phyloP scores from a whole-genome alignment of 2,329 filamentous ascomycete genomes.

The Laburnicola sp. region DNA sequence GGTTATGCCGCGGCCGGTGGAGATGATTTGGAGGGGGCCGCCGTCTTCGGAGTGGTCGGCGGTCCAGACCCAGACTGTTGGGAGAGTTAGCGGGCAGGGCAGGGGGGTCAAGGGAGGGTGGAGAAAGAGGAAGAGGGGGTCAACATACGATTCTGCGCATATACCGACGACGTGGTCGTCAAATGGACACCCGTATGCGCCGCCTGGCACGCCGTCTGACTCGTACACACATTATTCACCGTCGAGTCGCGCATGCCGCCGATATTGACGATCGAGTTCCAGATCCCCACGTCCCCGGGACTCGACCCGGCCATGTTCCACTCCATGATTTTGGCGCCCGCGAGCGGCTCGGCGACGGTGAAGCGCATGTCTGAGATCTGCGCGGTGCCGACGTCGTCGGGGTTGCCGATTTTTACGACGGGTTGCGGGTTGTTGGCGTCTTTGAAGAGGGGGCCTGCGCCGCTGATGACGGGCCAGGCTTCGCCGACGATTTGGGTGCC shows the following conservation, averaged over 20 bases:
- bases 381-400: constrained; percentile 20
- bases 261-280: constrained; percentile 35
- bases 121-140: neutral
- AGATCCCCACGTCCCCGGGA: constrained; percentile 18
- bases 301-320: constrained; percentile 61
- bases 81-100: neutral
- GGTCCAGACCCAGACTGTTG: constrained; percentile 5
- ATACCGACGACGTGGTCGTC: neutral
- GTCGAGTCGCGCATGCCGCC: constrained; percentile 1
- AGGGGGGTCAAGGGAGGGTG: too few relatives aligned
- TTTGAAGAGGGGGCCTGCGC: constrained; percentile 16
- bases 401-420: constrained; percentile 21
- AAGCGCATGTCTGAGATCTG: constrained; percentile 28
- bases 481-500: constrained; percentile 21
- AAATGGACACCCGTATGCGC: constrained; percentile 6
- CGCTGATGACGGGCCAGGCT: constrained; percentile 20
- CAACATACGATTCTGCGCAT: neutral
- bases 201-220: neutral
- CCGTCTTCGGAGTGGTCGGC: constrained; percentile 9
- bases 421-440: constrained; percentile 17
- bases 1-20: constrained; percentile 69
- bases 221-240: neutral
- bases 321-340: constrained; percentile 69
- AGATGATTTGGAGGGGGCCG: constrained; percentile 28
- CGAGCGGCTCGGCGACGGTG: constrained; percentile 56